Evolutionary conservation across 2,329 filamentous ascomycete species (phyloP).

Genomic region (Epichloe sp.): DNA sequence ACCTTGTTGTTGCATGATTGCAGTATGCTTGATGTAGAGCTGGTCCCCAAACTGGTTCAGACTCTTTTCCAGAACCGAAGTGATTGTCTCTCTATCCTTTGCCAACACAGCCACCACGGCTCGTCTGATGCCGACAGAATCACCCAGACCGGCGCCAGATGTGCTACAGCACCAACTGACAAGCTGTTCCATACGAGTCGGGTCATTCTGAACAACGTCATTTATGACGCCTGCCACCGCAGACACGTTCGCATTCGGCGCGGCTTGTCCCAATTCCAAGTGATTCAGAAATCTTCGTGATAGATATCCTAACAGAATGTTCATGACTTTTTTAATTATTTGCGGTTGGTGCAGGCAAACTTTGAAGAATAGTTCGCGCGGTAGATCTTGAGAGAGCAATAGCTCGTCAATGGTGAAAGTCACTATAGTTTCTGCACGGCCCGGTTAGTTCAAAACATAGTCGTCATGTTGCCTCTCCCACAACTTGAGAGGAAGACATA

Average conservation of each 20-base stretch:
- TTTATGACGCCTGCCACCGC: constrained; percentile 46
- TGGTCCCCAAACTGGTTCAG: constrained; percentile 70
- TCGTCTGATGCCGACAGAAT: constrained; percentile 51
- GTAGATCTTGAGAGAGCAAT: constrained; percentile 18
- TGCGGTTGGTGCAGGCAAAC: constrained; percentile 18
- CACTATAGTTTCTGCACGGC: constrained; percentile 26
- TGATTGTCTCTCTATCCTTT: constrained; percentile 36
- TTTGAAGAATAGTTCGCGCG: constrained; percentile 14
- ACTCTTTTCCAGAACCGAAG: constrained; percentile 50
- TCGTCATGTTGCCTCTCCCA: background rate
- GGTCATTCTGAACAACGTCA: constrained; percentile 32
- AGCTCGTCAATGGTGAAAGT: constrained; percentile 23
- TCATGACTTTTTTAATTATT: constrained; percentile 13
- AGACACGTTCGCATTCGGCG: constrained; percentile 30
- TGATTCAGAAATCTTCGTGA: constrained; percentile 30
- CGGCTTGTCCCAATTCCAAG: constrained; percentile 18
- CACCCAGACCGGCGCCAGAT: constrained; percentile 51
- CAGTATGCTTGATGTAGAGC: constrained; percentile 73
- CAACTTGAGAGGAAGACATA: constrained; percentile 21
- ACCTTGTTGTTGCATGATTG: constrained; percentile 84
- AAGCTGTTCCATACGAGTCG: constrained; percentile 38
- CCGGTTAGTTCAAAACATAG: constrained; percentile 8
- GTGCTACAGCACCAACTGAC: constrained; percentile 52
- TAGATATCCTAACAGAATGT: constrained; percentile 25
- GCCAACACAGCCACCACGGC: constrained; percentile 48